Evolutionary conservation across 1,284 basidiomycete genomes (phyloP).

Genomic region (Termitomyces sp.): DNA sequence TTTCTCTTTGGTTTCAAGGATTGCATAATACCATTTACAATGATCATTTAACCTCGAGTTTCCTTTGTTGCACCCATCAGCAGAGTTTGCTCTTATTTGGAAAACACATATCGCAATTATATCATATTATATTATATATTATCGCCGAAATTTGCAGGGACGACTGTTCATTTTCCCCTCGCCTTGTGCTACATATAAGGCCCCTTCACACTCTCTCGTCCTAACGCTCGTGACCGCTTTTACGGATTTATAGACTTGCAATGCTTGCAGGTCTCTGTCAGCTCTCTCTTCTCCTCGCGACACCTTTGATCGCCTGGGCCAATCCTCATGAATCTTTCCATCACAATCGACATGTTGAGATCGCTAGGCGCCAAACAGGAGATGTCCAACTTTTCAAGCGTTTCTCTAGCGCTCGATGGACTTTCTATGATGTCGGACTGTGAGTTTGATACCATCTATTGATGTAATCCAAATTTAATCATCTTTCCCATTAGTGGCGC

Average conservation of each 20-base stretch:
- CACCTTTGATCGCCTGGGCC: conserved; percentile 30
- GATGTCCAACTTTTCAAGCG: conserved; percentile 36
- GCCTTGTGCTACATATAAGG: neutral
- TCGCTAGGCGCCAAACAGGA: conserved; percentile 38
- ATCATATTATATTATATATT: neutral
- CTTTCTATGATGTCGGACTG: conserved; percentile 56
- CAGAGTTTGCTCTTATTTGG: conserved; percentile 14
- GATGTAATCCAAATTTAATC: neutral
- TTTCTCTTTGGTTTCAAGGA: neutral
- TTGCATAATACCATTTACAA: neutral
- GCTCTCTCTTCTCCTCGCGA: conserved; percentile 23
- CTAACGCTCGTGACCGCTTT: conserved; percentile 10
- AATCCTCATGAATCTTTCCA: conserved; percentile 22
- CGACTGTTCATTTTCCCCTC: conserved; percentile 4
- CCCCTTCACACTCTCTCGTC: conserved; percentile 9
- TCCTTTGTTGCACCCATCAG: neutral
- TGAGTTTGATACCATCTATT: conserved; percentile 25
- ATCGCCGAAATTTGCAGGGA: neutral
- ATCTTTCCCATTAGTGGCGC: conserved; percentile 28
- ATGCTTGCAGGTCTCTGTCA: conserved; percentile 13
- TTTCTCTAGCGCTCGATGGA: conserved; percentile 33
- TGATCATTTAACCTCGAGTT: neutral
- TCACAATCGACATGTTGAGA: conserved; percentile 33
- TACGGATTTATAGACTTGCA: conserved; percentile 1
- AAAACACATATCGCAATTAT: neutral